A percentile compares a stretch with the other conserved stretches of the same genome.
Evolutionary conservation across 495 filamentous ascomycete species (phyloP).

Genomic region (Hyaloscypha variabilis): DNA sequence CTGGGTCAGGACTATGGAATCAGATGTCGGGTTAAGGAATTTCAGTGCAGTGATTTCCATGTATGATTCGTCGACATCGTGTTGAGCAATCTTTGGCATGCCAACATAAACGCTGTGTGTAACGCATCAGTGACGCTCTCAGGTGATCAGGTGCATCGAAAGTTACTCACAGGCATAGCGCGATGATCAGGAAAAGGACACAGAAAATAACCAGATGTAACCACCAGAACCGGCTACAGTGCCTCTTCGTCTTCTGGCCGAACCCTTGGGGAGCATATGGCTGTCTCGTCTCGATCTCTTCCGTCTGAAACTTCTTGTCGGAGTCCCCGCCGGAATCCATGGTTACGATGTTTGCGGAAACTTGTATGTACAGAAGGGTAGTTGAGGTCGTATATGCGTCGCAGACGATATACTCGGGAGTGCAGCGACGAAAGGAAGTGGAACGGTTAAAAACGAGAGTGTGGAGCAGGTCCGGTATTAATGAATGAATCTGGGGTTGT

Average conservation of each 20-base stretch:
- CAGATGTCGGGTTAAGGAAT: conserved; percentile 59
- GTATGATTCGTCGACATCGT: conserved; percentile 64
- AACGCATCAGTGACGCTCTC: conserved; percentile 7
- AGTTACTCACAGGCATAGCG: conserved; percentile 66
- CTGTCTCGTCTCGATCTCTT: conserved; percentile 19
- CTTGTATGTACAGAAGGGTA: neutral
- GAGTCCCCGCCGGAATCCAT: conserved; percentile 11
- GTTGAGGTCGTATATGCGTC: neutral
- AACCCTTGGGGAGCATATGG: neutral
- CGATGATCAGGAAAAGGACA: conserved; percentile 58
- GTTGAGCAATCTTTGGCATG: conserved; percentile 72
- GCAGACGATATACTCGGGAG: conserved; percentile 15
- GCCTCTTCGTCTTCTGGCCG: conserved; percentile 34
- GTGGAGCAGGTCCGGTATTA: conserved; percentile 19
- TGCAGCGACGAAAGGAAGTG: neutral
- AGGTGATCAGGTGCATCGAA: conserved; percentile 1
- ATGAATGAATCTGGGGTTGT: conserved; percentile 22
- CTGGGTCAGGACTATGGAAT: conserved; percentile 59
- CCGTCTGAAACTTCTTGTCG: conserved; percentile 16
- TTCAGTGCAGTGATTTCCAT: conserved; percentile 60
- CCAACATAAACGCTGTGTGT: conserved; percentile 67
- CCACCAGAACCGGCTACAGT: conserved; percentile 70
- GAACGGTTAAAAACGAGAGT: conserved; percentile 12
- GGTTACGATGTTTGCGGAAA: conserved; percentile 2
- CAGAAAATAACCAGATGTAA: conserved; percentile 62